phyloP scores from a whole-genome alignment of 257 asterid genomes.

The Fraxinus anomala region DNA sequence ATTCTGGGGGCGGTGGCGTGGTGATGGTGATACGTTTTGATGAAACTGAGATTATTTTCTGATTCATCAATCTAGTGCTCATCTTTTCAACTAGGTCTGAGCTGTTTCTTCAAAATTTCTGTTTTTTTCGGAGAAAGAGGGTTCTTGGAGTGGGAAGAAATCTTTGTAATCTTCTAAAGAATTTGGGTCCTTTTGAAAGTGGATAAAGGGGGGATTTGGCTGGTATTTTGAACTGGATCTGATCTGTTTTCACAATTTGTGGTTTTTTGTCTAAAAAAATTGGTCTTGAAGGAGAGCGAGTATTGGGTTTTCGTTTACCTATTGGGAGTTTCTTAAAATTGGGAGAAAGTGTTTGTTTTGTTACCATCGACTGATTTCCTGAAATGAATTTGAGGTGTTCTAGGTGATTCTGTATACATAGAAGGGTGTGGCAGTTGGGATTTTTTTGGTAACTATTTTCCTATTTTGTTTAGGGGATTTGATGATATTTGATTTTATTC shows the following conservation, averaged over 20 bases:
- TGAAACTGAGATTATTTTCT: constrained; percentile 38
- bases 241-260: background rate
- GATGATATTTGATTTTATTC: background rate
- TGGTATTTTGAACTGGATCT: constrained; percentile 21
- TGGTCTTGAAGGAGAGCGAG: background rate
- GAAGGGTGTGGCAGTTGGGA: constrained; percentile 14
- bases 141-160: constrained; percentile 24
- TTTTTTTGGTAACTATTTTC: constrained; percentile 12
- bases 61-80: constrained; percentile 18
- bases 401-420: constrained; percentile 20
- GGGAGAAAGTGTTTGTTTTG: background rate
- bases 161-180: background rate
- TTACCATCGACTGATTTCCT: constrained; percentile 39
- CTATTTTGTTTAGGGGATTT: too few relatives aligned
- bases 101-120: constrained; percentile 28
- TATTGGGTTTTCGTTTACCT: constrained; percentile 6
- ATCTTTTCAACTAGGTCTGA: constrained; percentile 36
- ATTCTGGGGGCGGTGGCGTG: constrained; percentile 31
- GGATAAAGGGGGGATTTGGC: background rate
- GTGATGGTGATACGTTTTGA: constrained; percentile 26
- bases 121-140: constrained; percentile 21
- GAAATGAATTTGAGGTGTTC: constrained; percentile 44
- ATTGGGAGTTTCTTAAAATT: background rate
- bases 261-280: background rate
- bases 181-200: background rate